phyloP scores from a whole-genome alignment of 148 eudicot species.

The Rhododendron ovatum region DNA sequence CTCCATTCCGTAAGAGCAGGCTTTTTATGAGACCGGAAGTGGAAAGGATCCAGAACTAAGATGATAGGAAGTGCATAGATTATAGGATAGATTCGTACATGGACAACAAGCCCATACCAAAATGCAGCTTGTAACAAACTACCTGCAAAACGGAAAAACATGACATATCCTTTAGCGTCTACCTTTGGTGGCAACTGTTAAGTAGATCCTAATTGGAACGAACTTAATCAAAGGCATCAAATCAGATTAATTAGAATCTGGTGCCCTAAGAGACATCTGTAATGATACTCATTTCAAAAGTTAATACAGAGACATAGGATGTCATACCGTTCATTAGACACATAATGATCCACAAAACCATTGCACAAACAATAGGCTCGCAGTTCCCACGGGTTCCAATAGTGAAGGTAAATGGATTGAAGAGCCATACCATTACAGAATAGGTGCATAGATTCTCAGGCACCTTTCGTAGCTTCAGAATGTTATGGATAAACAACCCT shows the following conservation, averaged over 20 bases:
- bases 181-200: not conserved
- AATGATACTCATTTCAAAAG: not conserved
- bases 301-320: conserved; percentile 14
- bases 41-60: conserved; percentile 60
- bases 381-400: conserved; percentile 99
- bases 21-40: conserved; percentile 49
- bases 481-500: conserved; percentile 62
- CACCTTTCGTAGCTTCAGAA: conserved; percentile 83
- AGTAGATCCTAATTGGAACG: not conserved
- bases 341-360: conserved; percentile 80
- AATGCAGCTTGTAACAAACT: conserved; percentile 65
- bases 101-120: conserved; percentile 97
- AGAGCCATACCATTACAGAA: conserved; percentile 80
- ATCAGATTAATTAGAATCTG: not conserved
- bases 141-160: conserved; percentile 33
- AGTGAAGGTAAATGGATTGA: conserved; percentile 97
- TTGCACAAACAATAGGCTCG: conserved; percentile 91
- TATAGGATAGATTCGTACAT: conserved; percentile 87
- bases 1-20: conserved; percentile 63
- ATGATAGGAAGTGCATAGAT: conserved; percentile 83
- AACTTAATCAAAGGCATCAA: not conserved
- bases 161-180: not conserved
- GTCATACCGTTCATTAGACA: conserved; percentile 76
- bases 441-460: conserved; percentile 55
- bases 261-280: not conserved